Conservation (phyloP, 1,139 yeast genomes). For the Meyerozyma carpophila region DNA sequence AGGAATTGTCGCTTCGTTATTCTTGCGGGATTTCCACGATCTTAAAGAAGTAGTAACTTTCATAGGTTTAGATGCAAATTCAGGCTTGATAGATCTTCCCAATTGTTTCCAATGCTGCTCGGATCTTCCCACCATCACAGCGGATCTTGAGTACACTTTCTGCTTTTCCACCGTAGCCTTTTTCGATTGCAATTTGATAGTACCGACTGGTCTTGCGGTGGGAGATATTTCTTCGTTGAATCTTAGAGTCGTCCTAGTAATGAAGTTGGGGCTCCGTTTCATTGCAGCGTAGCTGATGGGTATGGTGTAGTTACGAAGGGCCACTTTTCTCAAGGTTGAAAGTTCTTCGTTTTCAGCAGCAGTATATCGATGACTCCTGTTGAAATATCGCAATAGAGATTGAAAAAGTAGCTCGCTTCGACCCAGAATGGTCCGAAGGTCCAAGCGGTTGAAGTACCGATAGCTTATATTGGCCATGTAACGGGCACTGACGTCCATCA, state of each 20-base stretch:
- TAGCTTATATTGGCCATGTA: constrained; percentile 32
- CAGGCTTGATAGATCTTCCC: constrained; percentile 27
- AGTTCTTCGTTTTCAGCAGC: constrained; percentile 14
- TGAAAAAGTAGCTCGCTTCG: constrained; percentile 22
- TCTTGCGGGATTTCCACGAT: constrained; percentile 22
- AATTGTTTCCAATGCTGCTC: constrained; percentile 35
- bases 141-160: constrained; percentile 20
- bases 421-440: constrained; percentile 28
- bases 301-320: constrained; percentile 20
- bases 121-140: constrained; percentile 28
- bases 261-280: constrained; percentile 28
- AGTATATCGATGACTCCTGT: constrained; percentile 7
- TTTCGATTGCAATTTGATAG: constrained; percentile 6
- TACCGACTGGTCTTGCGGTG: constrained; percentile 13
- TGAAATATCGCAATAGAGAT: constrained; percentile 20
- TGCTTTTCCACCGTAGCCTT: constrained; percentile 11
- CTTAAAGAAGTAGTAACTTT: constrained; percentile 16
- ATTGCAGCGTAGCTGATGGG: constrained; percentile 26
- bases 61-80: constrained; percentile 15
- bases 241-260: constrained; percentile 20
- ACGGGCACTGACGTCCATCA: constrained; percentile 30
- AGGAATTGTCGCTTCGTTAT: constrained; percentile 17
- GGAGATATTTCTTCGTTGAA: constrained; percentile 24
- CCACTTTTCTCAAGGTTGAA: constrained; percentile 17
- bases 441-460: constrained; percentile 26